Base-by-base conservation (phyloP, 306 rosid species). In the Geum urbanum region DNA sequence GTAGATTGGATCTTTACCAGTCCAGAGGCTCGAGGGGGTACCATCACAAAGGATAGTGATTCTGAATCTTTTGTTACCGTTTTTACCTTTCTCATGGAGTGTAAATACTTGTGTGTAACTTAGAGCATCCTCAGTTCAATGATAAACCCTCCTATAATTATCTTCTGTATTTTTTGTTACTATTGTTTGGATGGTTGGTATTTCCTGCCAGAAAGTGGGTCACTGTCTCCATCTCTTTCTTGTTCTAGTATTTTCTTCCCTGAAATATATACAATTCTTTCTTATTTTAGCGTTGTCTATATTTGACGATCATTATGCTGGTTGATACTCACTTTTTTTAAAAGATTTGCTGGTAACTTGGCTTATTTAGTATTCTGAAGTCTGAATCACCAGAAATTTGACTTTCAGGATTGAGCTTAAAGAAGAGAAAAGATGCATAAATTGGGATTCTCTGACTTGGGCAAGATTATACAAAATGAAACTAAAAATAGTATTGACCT, bases 1-100 rank as follows among this genome's bases (percentile, higher is more conserved):
- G 86, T 63, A 83, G 82, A 85, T 77, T 94, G 81, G 98, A 94
- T 83, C 92, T 90, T 59, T 94, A 90, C 52, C 98, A 90, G 82
- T 86, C 95, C 54, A 91, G 96, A 86, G 92, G 87, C 50, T 76
- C 94, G 50, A 86, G 91, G 82, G 89, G 86, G 55, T 83, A 79
- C 80, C 90, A 85, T 59, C 80, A 74, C 56, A 77, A 81, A 77
- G 74, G 49, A 66, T 15, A 63, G 46, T 60, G 32, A 16, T 76
- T 66, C 58, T 16, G 51, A 20, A 14, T 68, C 46, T 61, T 69
- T 73, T 67, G 18, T 74, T 53, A 68, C 24, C 60, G 41, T 70
- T 71, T 70, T 78, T 4, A 18, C 62, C 40, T 68, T 84, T 79
- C 74, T 75, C 76, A 69, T 39, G 61, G 86, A 69, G 77, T 82